Percentiles rank a stretch among this genome's conserved stretches.
These are phyloP conservation scores for Yamadazyma jaroonii DNA, from an alignment of 1,139 yeast genomes.

Conservation along the genomic window DNA sequence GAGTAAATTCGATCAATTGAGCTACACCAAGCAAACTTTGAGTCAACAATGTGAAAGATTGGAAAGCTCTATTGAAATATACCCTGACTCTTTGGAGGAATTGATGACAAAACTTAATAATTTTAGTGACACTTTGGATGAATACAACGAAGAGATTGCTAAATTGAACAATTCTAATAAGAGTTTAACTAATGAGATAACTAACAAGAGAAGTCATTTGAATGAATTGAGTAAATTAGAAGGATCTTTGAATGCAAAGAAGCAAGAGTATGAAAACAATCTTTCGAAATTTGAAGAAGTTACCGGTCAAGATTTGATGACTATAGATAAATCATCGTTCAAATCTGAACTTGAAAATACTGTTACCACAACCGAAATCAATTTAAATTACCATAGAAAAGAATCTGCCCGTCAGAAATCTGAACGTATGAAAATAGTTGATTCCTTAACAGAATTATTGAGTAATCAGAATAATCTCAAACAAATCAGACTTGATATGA, in stretches of 20 bases:
- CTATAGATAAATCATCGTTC: conserved; percentile 11
- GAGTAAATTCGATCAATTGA: conserved; percentile 59
- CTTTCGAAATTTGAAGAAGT: conserved; percentile 11
- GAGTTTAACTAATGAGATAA: conserved; percentile 16
- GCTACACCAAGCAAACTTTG: conserved; percentile 43
- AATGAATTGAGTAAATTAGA: conserved; percentile 47
- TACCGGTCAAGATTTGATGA: conserved; percentile 5
- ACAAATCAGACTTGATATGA: conserved; percentile 8
- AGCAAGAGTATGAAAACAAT: conserved; percentile 25
- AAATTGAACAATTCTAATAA: conserved; percentile 12
- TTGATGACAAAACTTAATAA: conserved; percentile 50
- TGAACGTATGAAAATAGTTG: conserved; percentile 14
- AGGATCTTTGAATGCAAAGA: conserved; percentile 57
- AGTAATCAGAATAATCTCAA: conserved; percentile 11
- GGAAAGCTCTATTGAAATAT: conserved; percentile 38
- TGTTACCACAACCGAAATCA: conserved; percentile 4
- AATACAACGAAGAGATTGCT: conserved; percentile 29
- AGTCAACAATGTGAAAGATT: conserved; percentile 50
- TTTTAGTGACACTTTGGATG: conserved; percentile 47
- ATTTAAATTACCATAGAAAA: conserved; percentile 8
- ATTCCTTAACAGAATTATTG: conserved; percentile 8
- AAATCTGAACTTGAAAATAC: conserved; percentile 9
- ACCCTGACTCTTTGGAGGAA: conserved; percentile 50
- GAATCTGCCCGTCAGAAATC: conserved; percentile 12
- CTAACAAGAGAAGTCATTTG: conserved; percentile 27